Evolutionary conservation across 768 basidiomycete species (phyloP).

Genomic region (Kwoniella europaea): DNA sequence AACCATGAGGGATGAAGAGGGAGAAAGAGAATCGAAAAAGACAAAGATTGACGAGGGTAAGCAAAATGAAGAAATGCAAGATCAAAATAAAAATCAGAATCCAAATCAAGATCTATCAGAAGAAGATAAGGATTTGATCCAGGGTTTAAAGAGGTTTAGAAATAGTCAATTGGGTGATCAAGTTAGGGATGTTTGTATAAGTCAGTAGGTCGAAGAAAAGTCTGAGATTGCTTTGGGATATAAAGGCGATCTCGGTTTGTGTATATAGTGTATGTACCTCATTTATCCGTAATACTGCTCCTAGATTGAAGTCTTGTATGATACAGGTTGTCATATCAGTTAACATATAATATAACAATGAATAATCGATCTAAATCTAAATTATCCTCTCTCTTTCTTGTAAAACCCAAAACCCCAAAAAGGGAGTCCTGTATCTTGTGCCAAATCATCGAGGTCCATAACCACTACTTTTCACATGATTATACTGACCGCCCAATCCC

Average conservation of each 20-base stretch:
- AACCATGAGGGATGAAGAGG: not conserved
- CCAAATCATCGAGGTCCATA: slow-evolving; percentile 41
- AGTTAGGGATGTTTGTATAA: slow-evolving; percentile 48
- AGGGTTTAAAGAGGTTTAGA: slow-evolving; percentile 47
- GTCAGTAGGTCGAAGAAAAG: slow-evolving; percentile 16
- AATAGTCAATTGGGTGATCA: slow-evolving; percentile 40
- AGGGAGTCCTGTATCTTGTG: not conserved
- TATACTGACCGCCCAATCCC: slow-evolving; percentile 43
- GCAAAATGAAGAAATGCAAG: slow-evolving; percentile 4
- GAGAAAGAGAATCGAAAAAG: slow-evolving; percentile 5
- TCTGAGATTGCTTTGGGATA: not conserved
- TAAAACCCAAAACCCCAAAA: too few species aligned
- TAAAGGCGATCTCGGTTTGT: too few species aligned
- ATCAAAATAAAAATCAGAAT: slow-evolving; percentile 4
- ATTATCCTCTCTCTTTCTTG: not conserved
- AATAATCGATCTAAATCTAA: too few species aligned
- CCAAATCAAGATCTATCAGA: slow-evolving; percentile 14
- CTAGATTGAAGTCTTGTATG: too few species aligned
- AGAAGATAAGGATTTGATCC: slow-evolving; percentile 46
- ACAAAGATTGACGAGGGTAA: slow-evolving; percentile 1
- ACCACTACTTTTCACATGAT: slow-evolving; percentile 50
- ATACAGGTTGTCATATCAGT: too few species aligned
- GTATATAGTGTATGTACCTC: too few species aligned
- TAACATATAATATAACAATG: too few species aligned
- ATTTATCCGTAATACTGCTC: too few species aligned